These are phyloP conservation scores for Hypomyces perniciosus DNA, from an alignment of 2,329 filamentous ascomycete species.

Conservation along the genomic window DNA sequence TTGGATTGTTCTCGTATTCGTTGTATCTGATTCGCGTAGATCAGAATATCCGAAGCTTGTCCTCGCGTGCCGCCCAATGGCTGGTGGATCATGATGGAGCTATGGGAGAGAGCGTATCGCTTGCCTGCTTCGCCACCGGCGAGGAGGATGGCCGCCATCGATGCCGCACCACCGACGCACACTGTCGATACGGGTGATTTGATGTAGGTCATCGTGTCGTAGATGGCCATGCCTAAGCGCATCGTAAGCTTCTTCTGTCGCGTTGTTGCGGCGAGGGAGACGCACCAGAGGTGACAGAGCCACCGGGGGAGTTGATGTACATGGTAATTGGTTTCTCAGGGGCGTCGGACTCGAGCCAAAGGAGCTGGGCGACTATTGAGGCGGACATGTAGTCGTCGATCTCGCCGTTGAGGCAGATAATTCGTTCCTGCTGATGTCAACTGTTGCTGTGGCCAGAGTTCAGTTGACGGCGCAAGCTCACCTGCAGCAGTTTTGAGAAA, in stretches of 20 bases:
- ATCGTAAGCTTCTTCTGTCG: not conserved
- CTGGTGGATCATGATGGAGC: constrained; percentile 95
- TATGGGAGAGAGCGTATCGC: constrained; percentile 85
- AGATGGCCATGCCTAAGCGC: constrained; percentile 66
- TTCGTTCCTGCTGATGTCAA: constrained; percentile 62
- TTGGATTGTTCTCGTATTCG: constrained; percentile 80
- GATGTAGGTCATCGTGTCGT: constrained; percentile 99
- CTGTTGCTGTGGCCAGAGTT: not conserved
- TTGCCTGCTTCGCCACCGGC: constrained; percentile 81
- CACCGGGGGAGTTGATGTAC: constrained; percentile 96
- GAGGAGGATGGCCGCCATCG: constrained; percentile 87
- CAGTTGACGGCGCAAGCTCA: constrained; percentile 27
- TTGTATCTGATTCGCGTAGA: constrained; percentile 95
- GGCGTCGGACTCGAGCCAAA: constrained; percentile 96
- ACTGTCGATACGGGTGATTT: constrained; percentile 88
- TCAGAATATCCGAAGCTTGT: constrained; percentile 76
- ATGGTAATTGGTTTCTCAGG: constrained; percentile 92
- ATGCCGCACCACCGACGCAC: constrained; percentile 88
- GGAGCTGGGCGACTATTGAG: constrained; percentile 89
- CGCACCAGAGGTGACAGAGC: constrained; percentile 69
- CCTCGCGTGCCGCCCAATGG: constrained; percentile 69
- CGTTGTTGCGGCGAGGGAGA: constrained; percentile 3
- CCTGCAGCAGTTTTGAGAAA: constrained; percentile 73
- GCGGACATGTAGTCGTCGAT: constrained; percentile 88
- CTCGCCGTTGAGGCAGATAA: constrained; percentile 85